Evolutionary conservation across 257 asterid species (phyloP).

Genomic region (Vinca minor): DNA sequence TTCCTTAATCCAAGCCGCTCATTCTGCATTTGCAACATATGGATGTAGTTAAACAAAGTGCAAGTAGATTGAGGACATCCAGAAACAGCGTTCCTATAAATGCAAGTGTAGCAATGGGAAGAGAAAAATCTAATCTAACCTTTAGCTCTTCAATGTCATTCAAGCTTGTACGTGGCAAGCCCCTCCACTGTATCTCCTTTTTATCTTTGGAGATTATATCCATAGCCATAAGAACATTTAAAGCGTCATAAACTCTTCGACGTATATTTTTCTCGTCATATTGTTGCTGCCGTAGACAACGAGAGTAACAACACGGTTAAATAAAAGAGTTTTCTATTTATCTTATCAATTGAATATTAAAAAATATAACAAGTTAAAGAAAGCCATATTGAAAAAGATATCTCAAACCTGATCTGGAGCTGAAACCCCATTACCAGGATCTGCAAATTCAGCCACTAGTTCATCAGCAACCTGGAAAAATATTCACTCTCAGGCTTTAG

Average conservation of each 20-base stretch:
- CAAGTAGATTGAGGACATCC: neutral
- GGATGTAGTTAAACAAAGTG: neutral
- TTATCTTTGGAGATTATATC: conserved; percentile 95
- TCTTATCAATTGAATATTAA: neutral
- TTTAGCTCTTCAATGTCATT: conserved; percentile 85
- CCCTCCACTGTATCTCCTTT: conserved; percentile 98
- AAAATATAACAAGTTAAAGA: neutral
- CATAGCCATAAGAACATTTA: conserved; percentile 98
- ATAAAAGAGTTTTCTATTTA: neutral
- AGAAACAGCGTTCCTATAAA: no score
- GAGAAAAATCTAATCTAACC: conserved; percentile 22
- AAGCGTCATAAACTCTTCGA: conserved; percentile 92
- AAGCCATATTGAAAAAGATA: conserved; percentile 5
- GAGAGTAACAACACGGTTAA: neutral
- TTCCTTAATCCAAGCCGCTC: conserved; percentile 67
- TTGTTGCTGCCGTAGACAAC: conserved; percentile 58
- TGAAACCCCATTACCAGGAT: conserved; percentile 48
- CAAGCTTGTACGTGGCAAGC: conserved; percentile 79
- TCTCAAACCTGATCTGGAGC: conserved; percentile 82
- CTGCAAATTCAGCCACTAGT: conserved; percentile 93
- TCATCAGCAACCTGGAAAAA: conserved; percentile 88
- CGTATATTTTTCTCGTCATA: conserved; percentile 97
- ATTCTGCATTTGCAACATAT: conserved; percentile 38
- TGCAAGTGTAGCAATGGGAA: neutral
- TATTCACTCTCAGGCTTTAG: conserved; percentile 14